Base-by-base conservation (phyloP, 208 protist species). In the Phytomonas francai region DNA sequence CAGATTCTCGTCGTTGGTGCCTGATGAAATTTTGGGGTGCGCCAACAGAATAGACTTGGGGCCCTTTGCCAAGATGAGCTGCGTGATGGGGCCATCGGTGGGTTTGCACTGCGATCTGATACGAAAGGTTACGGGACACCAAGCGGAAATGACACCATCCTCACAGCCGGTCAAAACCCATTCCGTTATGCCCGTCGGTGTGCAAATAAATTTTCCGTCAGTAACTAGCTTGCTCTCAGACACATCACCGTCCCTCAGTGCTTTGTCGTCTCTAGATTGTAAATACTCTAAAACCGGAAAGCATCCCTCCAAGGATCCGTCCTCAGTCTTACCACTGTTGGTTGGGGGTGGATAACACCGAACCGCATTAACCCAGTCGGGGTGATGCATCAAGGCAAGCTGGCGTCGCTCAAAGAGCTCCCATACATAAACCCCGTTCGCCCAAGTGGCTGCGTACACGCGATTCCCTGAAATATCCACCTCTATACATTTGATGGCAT, bases 351-450 rank as follows among this genome's bases (percentile, higher is more conserved):
- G 81, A 51, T 79, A 86, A 61, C 81, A 83, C 3, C 78, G 77
- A 5, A 81, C 72, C 3, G 74, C 70, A 70, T 86, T 86, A 28
- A 83, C 78, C 72, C 81, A 80, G 12, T 69, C 57, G 14, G 67
- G 51, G 57, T 78, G 77, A 2, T 74, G 45, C 30, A 86, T 49
- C 27, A 68, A 63, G n/a, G 75, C 77, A 7, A 68, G n/a, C 3
- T 77, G 68, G 28, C 74, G 59, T 42, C 68, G 72, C 12, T 70
- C 69, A 3, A 39, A 45, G 0, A 83, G 68, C 31, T 83, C 64
- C 78, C 81, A 86, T 22, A 86, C 72, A 8, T 65, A 63, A 2
- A 83, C 71, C 14, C 77, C 81, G 12, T 73, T 70, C 49, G 42
- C 71, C 54, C 66, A 72, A 64, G 71, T 71, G 14, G 81, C 81